These are phyloP conservation scores for Crithidia brevicula DNA, from an alignment of 208 protist genomes.

Conservation along the genomic window DNA sequence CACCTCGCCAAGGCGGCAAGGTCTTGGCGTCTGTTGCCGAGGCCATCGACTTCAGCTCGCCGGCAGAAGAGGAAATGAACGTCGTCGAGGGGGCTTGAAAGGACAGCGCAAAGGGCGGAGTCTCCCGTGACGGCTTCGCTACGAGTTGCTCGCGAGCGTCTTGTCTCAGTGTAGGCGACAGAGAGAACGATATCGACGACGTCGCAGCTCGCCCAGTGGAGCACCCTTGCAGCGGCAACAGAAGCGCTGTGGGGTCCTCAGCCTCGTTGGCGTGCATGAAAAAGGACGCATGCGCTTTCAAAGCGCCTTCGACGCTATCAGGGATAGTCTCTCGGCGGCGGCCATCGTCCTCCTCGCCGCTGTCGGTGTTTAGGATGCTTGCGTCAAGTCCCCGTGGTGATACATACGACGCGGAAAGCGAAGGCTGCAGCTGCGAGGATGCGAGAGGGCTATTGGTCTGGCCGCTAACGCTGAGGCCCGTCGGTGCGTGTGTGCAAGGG, in stretches of 20 bases:
- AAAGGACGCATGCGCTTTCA: too few relatives aligned
- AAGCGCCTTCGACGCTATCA: too few relatives aligned
- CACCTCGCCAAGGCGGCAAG: too few relatives aligned
- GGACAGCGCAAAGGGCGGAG: background rate
- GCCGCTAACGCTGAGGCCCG: background rate
- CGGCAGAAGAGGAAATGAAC: background rate
- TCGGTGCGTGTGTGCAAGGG: background rate
- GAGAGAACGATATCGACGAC: background rate
- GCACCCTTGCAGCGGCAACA: background rate
- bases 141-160: background rate
- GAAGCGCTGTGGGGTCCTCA: background rate
- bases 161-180: background rate
- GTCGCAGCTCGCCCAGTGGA: background rate
- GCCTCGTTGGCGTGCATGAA: background rate
- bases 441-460: conserved; percentile 1
- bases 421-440: conserved; percentile 9
- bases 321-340: too few relatives aligned
- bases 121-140: background rate
- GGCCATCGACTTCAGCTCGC: background rate
- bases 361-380: background rate
- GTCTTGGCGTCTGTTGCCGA: background rate
- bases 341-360: background rate
- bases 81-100: background rate
- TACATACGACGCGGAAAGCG: background rate
- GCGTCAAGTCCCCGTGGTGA: conserved; percentile 1